Conservation (phyloP, 1,284 basidiomycete species). For the Schizophyllum amplum region DNA sequence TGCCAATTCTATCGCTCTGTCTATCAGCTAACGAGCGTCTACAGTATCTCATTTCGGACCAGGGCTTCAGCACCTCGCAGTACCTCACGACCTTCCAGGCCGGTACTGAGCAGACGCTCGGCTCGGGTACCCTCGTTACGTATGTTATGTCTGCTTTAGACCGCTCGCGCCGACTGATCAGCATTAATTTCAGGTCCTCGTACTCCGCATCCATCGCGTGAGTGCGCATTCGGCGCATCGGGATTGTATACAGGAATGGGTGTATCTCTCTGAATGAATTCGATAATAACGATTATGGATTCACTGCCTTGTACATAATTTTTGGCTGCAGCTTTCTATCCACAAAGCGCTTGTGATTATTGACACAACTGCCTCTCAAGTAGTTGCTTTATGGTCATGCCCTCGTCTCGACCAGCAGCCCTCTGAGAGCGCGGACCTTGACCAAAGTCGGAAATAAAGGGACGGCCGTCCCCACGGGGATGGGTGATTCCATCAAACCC, state of each 20-base stretch:
- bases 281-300: too few relatives aligned
- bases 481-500: background rate
- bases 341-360: too few relatives aligned
- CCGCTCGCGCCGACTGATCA: background rate
- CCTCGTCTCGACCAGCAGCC: too few relatives aligned
- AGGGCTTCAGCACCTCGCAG: constrained; percentile 25
- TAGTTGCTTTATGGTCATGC: too few relatives aligned
- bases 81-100: constrained; percentile 47
- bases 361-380: too few relatives aligned
- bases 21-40: background rate
- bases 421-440: background rate
- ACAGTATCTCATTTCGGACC: background rate
- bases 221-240: too few relatives aligned
- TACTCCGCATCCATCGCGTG: background rate
- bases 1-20: background rate
- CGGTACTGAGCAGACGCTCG: constrained; percentile 49
- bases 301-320: too few relatives aligned
- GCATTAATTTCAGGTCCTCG: background rate
- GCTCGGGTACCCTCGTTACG: constrained; percentile 47
- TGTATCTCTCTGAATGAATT: too few relatives aligned
- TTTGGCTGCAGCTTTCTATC: too few relatives aligned
- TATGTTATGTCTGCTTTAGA: constrained; percentile 16
- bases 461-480: background rate
- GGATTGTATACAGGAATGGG: too few relatives aligned
- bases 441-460: background rate